Evolutionary conservation across 2,329 filamentous ascomycete species (phyloP).

Genomic region (Didymellaceae sp.): DNA sequence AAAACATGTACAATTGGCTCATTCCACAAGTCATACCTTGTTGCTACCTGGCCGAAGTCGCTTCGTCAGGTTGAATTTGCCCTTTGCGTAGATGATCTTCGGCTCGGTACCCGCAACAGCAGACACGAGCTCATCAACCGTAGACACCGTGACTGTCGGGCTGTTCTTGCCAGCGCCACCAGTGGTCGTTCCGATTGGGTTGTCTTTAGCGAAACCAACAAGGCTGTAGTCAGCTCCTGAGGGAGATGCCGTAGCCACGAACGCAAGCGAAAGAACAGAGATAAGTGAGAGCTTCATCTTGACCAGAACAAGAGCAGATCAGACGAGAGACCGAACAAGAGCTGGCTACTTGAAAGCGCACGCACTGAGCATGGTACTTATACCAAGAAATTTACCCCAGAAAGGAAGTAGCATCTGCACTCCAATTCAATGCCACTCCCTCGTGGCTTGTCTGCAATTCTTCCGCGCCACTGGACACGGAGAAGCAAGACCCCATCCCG

Average conservation of each 20-base stretch:
- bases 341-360: constrained; percentile 1
- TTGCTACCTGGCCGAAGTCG: constrained; percentile 56
- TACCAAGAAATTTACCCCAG: constrained; percentile 2
- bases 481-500: constrained; percentile 3
- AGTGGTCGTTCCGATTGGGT: constrained; percentile 42
- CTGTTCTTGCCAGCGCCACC: constrained; percentile 39
- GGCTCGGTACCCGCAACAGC: constrained; percentile 36
- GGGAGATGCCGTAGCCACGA: constrained; percentile 27
- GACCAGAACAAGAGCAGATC: constrained; percentile 1
- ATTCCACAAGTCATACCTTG: constrained; percentile 3
- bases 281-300: constrained; percentile 37
- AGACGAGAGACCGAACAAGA: neutral
- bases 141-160: constrained; percentile 38
- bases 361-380: constrained; percentile 13
- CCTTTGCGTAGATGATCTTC: constrained; percentile 54
- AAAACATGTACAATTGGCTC: constrained; percentile 31
- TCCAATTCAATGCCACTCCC: constrained; percentile 5
- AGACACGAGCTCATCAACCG: constrained; percentile 33
- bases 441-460: constrained; percentile 14
- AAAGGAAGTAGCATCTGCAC: neutral
- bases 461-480: constrained; percentile 22
- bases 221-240: constrained; percentile 34
- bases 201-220: constrained; percentile 44
- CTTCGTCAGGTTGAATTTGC: constrained; percentile 50
- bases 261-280: constrained; percentile 25